A percentile compares a stretch with the other conserved stretches of the same genome.
Evolutionary conservation across 257 asterid genomes (phyloP).

Genomic region (Petunia axillaris): DNA sequence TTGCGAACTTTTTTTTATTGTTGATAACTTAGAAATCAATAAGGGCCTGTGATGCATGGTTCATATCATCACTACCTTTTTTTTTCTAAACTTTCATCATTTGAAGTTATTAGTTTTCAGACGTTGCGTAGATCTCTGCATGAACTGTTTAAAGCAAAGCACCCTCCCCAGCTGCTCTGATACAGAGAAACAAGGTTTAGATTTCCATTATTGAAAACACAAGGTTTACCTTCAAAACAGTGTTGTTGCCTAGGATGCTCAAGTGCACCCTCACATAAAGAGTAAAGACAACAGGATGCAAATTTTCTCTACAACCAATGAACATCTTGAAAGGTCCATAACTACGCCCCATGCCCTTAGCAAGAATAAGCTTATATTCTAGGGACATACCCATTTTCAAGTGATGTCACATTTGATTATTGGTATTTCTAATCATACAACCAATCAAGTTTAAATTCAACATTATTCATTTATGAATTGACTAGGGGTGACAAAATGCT

Average conservation of each 20-base stretch:
- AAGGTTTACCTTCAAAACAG: too few relatives aligned
- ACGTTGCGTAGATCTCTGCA: not conserved
- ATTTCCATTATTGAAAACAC: too few relatives aligned
- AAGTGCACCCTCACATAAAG: not conserved
- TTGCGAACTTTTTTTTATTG: too few relatives aligned
- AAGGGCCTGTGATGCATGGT: too few relatives aligned
- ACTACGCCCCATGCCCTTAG: not conserved
- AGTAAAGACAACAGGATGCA: not conserved
- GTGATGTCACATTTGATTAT: not conserved
- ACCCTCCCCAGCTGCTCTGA: not conserved
- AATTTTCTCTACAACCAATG: not conserved
- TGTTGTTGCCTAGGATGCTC: not conserved
- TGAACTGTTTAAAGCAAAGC: not conserved
- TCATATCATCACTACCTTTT: too few relatives aligned
- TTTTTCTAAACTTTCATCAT: too few relatives aligned
- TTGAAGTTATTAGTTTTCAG: not conserved
- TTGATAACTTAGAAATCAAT: too few relatives aligned
- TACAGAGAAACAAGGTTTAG: too few relatives aligned
- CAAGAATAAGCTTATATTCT: not conserved
- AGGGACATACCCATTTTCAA: not conserved
- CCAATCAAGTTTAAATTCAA: not conserved
- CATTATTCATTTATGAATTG: not conserved
- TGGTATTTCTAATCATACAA: not conserved
- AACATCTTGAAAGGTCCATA: not conserved
- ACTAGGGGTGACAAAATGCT: not conserved